Evolutionary conservation across 345 rosid species (phyloP), one percentile per base, ranked within the genome.

Genomic region (Garcia nutans): DNA sequence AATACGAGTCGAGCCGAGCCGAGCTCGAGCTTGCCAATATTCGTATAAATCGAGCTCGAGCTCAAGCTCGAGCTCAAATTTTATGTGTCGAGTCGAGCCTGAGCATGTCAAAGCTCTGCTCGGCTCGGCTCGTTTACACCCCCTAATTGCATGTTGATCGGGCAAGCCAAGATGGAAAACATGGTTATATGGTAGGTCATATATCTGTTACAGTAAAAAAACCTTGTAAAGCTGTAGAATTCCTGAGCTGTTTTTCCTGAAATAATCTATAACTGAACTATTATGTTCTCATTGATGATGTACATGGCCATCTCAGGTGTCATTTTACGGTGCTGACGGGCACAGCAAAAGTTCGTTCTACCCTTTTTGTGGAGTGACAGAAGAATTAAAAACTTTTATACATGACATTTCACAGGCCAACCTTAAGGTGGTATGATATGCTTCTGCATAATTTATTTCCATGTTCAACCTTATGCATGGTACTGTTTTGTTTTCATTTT

Each of bases 71-170:
- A n/a, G n/a, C n/a, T n/a, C n/a, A n/a, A n/a, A n/a, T n/a, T n/a
- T n/a, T n/a, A n/a, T n/a, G n/a, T n/a, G n/a, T n/a, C n/a, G n/a
- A n/a, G n/a, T n/a, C n/a, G n/a, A n/a, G n/a, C n/a, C n/a, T n/a
- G n/a, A n/a, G n/a, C n/a, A n/a, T n/a, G n/a, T n/a, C n/a, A n/a
- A n/a, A n/a, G n/a, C n/a, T n/a, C n/a, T n/a, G n/a, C n/a, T n/a
- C n/a, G n/a, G n/a, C n/a, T n/a, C n/a, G n/a, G n/a, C n/a, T n/a
- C n/a, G n/a, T n/a, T n/a, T n/a, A n/a, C n/a, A n/a, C n/a, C n/a
- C n/a, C n/a, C n/a, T n/a, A n/a, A n/a, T 80, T 96, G 78, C 94
- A 96, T 87, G 71, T 96, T 69, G 97, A 92, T 87, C 94, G 99
- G 65, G 97, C 96, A 74, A 84, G 72, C 57, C 84, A 86, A 80